Percentiles rank a stretch among this genome's conserved stretches.
Evolutionary conservation across 352 stramenopile species (phyloP).

Genomic region (Ochromonadaceae sp.): DNA sequence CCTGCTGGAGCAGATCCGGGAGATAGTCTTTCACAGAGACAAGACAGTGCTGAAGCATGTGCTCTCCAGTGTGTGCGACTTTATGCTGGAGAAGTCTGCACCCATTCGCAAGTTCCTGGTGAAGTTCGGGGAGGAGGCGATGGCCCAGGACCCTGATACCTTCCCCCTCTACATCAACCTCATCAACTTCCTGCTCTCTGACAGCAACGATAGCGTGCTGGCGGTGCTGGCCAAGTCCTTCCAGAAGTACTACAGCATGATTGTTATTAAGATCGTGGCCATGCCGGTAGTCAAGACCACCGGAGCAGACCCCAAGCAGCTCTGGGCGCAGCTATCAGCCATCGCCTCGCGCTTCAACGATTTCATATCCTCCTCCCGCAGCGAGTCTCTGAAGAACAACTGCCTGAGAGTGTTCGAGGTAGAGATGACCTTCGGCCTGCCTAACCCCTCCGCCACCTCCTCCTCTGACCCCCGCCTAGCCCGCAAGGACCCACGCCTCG

Average conservation of each 20-base stretch:
- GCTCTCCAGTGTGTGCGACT: not conserved
- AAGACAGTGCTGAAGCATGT: not conserved
- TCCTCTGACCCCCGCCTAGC: not conserved
- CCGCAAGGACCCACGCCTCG: constrained; percentile 1
- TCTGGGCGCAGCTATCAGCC: not conserved
- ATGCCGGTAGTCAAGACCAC: not conserved
- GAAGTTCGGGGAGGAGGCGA: not conserved
- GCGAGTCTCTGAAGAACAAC: not conserved
- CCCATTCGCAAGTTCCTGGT: constrained; percentile 7
- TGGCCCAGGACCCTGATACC: too few species aligned
- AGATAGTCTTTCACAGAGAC: constrained; percentile 10
- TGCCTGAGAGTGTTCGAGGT: not conserved
- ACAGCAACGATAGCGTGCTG: constrained; percentile 6
- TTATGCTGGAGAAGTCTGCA: constrained; percentile 9
- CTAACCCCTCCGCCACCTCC: not conserved
- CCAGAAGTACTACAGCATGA: not conserved
- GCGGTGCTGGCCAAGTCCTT: not conserved
- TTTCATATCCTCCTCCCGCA: not conserved
- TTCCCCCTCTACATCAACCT: not conserved
- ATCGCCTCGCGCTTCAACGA: not conserved
- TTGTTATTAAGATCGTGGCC: not conserved
- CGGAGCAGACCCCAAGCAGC: not conserved
- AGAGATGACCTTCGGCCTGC: constrained; percentile 7
- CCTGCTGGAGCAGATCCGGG: constrained; percentile 4
- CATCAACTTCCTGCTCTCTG: not conserved